A percentile compares a stretch with the other conserved stretches of the same genome.
Conservation (phyloP, 1,139 yeast genomes). For the Blastobotrys ciferrii region DNA sequence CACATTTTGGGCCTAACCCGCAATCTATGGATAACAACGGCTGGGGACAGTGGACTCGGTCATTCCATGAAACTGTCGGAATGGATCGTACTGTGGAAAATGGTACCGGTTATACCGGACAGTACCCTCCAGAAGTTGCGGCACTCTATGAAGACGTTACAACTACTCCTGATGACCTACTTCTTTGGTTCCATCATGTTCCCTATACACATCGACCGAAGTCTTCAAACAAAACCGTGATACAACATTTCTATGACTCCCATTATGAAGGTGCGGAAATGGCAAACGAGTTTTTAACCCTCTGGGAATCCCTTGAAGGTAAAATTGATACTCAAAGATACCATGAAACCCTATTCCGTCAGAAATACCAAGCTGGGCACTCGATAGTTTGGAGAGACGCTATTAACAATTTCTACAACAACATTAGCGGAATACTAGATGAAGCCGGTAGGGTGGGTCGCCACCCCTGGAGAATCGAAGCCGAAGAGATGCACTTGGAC, state of each 20-base stretch:
- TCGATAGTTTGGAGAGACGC: constrained; percentile 11
- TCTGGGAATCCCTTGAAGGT: constrained; percentile 4
- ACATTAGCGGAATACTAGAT: constrained; percentile 7
- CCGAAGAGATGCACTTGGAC: constrained; percentile 7
- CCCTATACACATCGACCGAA: constrained; percentile 4
- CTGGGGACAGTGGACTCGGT: constrained; percentile 12
- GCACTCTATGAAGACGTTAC: constrained; percentile 6
- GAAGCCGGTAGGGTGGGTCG: constrained; percentile 4
- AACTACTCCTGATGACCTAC: constrained; percentile 8
- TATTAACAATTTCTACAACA: constrained; percentile 5
- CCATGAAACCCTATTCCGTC: not conserved
- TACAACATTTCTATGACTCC: constrained; percentile 11
- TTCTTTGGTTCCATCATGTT: constrained; percentile 12
- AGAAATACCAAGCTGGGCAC: constrained; percentile 9
- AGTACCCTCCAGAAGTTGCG: constrained; percentile 5
- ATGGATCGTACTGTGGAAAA: constrained; percentile 8
- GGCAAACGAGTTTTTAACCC: not conserved
- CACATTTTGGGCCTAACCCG: constrained; percentile 10
- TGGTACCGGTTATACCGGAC: constrained; percentile 9
- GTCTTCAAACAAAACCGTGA: constrained; percentile 7
- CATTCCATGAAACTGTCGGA: constrained; percentile 7
- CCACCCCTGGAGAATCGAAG: constrained; percentile 12
- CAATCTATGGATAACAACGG: constrained; percentile 8
- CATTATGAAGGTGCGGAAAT: constrained; percentile 9
- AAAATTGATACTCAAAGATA: constrained; percentile 1